Evolutionary conservation across 257 asterid species (phyloP), one percentile per base, ranked within the genome.

Genomic region (Penstemon davidsonii): DNA sequence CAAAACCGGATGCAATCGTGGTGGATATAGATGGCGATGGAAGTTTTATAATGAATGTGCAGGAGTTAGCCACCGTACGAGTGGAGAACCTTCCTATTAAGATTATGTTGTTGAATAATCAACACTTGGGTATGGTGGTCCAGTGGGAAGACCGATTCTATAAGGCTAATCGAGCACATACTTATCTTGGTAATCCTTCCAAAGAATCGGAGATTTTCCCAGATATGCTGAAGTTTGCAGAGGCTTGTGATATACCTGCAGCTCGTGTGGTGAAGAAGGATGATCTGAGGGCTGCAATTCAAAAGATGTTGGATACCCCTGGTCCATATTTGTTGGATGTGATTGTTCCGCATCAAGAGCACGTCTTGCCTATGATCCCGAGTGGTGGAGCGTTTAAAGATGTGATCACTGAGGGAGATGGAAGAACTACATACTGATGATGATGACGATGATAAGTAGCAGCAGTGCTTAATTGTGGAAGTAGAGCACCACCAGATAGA

Each of bases 21-120:
- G 72, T 75, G 39, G 73, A 75, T 57, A 63, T 75, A 1, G 79
- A 75, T 40, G 79, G 75, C 3, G 75, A 75, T 7, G 75, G 75
- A 6, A 75, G 75, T 43, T 75, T 75, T 37, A 45, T 69, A n/a
- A 69, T 68, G 71, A 75, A 75, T 44, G 62, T 75, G 15, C 79
- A 75, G 18, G 75, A 75, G 19, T 63, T 75, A 46, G 79, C 75
- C 40, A 75, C 79, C 2, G 45, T 46, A 13, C 55, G 68, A 5
- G 75, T 41, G 3, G 68, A 68, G 67, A 69, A 64, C 6, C 71
- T 69, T 12, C 67, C 67, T 13, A 49, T 75, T 11, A 75, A 75
- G 67, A 55, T 69, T 5, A 55, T 75, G 79, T 12, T 75, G 37
- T 61, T 69, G 39, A 75, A 75, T 15, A 68, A 75, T 63, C 75